Conservation (phyloP, 176 grass and related monocot genomes). For the Pharus latifolius region DNA sequence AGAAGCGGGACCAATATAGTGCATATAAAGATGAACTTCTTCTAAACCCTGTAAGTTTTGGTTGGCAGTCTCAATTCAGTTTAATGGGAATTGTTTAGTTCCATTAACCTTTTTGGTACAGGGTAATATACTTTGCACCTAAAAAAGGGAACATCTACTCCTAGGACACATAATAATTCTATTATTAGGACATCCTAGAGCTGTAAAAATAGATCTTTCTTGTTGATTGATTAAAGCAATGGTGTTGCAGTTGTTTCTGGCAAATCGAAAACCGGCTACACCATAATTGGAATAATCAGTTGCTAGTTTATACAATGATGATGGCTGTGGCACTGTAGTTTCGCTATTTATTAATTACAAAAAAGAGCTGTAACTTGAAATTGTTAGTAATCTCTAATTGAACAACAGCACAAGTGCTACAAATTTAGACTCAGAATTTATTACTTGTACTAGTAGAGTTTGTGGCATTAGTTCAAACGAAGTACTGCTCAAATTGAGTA, state of each 20-base stretch:
- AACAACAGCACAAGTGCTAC: too few relatives aligned
- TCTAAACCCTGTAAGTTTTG: conserved; percentile 70
- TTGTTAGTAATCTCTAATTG: too few relatives aligned
- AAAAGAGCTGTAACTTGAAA: too few relatives aligned
- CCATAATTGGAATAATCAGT: background rate
- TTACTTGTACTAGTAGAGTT: too few relatives aligned
- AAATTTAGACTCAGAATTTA: too few relatives aligned
- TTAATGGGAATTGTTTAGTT: background rate
- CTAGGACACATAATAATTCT: background rate
- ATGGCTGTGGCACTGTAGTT: background rate
- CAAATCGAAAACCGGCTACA: background rate
- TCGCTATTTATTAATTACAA: background rate
- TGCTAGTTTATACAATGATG: background rate
- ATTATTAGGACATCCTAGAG: background rate
- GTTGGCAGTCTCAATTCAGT: background rate
- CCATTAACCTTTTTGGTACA: background rate
- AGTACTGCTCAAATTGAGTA: too few relatives aligned
- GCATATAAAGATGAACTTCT: conserved; percentile 83
- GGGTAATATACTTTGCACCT: background rate
- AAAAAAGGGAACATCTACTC: background rate
- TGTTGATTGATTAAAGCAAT: background rate
- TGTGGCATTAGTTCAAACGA: too few relatives aligned
- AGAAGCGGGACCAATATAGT: conserved; percentile 75
- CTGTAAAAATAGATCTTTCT: background rate
- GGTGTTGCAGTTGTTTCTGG: background rate